Percentiles rank a stretch among this genome's conserved stretches.
Evolutionary conservation across 2,329 filamentous ascomycete genomes (phyloP).

Genomic region (Cyphellophora europaea): DNA sequence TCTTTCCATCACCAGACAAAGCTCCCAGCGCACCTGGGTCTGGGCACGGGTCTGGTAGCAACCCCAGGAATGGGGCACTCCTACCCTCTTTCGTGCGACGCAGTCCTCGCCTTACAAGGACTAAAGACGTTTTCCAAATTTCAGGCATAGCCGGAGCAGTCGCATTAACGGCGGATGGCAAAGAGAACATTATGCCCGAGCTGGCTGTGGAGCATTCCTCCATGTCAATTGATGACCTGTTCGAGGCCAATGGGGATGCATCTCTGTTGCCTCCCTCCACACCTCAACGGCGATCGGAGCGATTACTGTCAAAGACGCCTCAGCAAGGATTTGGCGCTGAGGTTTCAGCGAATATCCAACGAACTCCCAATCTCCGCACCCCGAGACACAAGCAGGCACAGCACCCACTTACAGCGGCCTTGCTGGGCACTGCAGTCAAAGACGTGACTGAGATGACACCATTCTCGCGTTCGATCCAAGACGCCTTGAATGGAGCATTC

Average conservation of each 20-base stretch:
- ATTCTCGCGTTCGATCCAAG: slow-evolving; percentile 16
- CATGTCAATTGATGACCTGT: slow-evolving; percentile 33
- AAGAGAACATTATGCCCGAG: slow-evolving; percentile 46
- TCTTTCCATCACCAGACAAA: slow-evolving; percentile 29
- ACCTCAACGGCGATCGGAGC: slow-evolving; percentile 21
- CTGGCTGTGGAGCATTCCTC: slow-evolving; percentile 6
- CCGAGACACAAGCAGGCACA: slow-evolving; percentile 10
- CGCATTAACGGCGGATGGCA: slow-evolving; percentile 38
- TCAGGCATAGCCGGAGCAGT: slow-evolving; percentile 22
- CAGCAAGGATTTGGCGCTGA: slow-evolving; percentile 15
- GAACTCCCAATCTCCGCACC: slow-evolving; percentile 12
- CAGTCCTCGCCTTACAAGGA: slow-evolving; percentile 20
- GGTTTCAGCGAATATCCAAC: slow-evolving; percentile 23
- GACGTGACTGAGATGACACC: slow-evolving; percentile 19
- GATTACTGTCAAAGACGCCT: slow-evolving; percentile 17
- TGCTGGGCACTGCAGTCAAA: slow-evolving; percentile 13
- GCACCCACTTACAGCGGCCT: slow-evolving; percentile 10
- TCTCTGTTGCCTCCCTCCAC: slow-evolving; percentile 27
- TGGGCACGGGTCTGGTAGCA: slow-evolving; percentile 3
- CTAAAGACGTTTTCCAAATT: slow-evolving; percentile 14
- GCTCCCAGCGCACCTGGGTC: background rate
- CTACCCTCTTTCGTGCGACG: slow-evolving; percentile 17
- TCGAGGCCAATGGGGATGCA: slow-evolving; percentile 44
- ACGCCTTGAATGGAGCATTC: slow-evolving; percentile 6
- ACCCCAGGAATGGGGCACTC: slow-evolving; percentile 4